Conservation (phyloP, 2,329 filamentous ascomycete species). For the Immersiporthe knoxdaviesiana region DNA sequence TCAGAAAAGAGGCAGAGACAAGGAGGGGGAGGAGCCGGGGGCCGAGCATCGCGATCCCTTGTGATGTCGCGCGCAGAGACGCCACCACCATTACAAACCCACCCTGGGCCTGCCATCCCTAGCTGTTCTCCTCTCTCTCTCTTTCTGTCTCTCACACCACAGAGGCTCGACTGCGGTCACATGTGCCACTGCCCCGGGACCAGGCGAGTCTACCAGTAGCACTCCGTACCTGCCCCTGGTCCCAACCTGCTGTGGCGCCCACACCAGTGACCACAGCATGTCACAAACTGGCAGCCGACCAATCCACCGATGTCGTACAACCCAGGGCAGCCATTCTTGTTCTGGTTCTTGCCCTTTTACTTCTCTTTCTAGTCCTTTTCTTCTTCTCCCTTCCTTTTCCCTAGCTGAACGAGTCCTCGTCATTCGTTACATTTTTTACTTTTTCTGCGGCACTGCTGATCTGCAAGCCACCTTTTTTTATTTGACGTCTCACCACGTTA, state of each 20-base stretch:
- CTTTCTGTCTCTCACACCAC: neutral
- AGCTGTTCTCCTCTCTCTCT: neutral
- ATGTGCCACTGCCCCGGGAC: neutral
- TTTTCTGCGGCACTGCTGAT: conserved; percentile 19
- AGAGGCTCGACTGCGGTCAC: neutral
- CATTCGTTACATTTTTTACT: conserved; percentile 20
- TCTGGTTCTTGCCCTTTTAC: neutral
- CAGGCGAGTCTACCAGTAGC: neutral
- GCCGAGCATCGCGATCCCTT: neutral
- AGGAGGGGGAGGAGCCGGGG: no score
- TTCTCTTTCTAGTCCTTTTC: neutral
- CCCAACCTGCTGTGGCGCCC: neutral
- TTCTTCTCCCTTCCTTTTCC: neutral
- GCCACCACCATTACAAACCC: neutral
- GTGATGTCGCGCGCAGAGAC: neutral
- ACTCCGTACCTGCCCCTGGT: neutral
- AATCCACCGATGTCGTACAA: conserved; percentile 2
- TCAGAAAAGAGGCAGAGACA: neutral
- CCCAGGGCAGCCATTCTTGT: neutral
- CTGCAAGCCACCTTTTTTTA: conserved; percentile 22
- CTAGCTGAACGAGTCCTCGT: conserved; percentile 11
- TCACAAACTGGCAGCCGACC: neutral
- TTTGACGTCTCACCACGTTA: conserved; percentile 12
- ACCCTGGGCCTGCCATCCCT: neutral
- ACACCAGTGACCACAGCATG: no score